A percentile compares a stretch with the other conserved stretches of the same genome.
Evolutionary conservation across 2,329 filamentous ascomycete genomes (phyloP).

Genomic region (Ophiocordyceps camponoti-leonardi): DNA sequence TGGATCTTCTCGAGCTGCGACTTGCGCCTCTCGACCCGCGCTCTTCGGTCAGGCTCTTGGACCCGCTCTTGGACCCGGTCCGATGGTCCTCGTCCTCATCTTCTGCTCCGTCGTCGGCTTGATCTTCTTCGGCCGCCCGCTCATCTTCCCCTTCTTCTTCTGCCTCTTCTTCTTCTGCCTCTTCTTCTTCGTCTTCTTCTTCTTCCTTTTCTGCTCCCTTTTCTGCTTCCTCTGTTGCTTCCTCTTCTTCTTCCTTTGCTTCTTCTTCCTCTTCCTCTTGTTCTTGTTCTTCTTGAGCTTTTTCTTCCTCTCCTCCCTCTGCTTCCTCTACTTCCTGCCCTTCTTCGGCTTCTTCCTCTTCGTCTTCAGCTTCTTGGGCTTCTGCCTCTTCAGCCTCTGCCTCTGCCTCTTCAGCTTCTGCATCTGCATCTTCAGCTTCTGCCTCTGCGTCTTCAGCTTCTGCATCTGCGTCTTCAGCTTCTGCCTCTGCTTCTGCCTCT

Average conservation of each 20-base stretch:
- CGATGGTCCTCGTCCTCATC: constrained; percentile 11
- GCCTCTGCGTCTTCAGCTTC: constrained; percentile 10
- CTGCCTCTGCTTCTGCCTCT: neutral
- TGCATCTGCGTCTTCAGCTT: neutral
- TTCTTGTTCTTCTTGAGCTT: constrained; percentile 10
- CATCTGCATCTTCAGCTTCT: constrained; percentile 4
- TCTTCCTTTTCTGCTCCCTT: constrained; percentile 11
- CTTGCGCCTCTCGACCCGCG: constrained; percentile 12
- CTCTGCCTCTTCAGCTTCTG: constrained; percentile 3
- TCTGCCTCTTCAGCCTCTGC: constrained; percentile 14
- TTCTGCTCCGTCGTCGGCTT: constrained; percentile 10
- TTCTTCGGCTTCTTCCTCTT: constrained; percentile 3
- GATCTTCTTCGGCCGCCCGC: neutral
- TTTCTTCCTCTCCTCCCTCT: constrained; percentile 1
- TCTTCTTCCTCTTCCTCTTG: constrained; percentile 11
- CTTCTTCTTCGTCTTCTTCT: constrained; percentile 2
- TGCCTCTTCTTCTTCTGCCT: constrained; percentile 13
- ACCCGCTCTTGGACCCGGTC: neutral
- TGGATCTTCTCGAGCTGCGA: constrained; percentile 17
- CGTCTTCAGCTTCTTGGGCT: constrained; percentile 2
- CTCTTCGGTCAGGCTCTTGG: constrained; percentile 4
- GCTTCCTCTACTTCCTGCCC: constrained; percentile 14
- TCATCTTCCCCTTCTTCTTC: constrained; percentile 5
- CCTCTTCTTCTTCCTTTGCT: neutral
- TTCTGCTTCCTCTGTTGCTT: constrained; percentile 8